phyloP scores from a whole-genome alignment of 768 basidiomycete genomes.

The Boletus tylopilopsis region DNA sequence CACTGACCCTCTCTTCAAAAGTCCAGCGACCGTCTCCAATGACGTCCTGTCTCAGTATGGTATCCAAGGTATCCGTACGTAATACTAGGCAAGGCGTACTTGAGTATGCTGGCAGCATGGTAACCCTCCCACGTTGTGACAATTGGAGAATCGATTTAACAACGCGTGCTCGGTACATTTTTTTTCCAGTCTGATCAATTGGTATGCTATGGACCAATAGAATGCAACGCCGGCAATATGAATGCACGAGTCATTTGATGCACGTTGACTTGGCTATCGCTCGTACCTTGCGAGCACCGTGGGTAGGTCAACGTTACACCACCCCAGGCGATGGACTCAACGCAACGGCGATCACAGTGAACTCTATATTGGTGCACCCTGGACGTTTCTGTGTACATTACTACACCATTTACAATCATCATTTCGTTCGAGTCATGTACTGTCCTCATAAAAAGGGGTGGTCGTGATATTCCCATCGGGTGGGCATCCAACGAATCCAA shows the following conservation, averaged over 20 bases:
- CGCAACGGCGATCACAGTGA: no score
- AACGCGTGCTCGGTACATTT: neutral
- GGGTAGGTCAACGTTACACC: no score
- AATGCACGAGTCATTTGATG: neutral
- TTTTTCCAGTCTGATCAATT: neutral
- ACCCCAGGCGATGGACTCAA: no score
- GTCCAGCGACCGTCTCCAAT: slow-evolving; percentile 60
- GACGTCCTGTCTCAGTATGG: slow-evolving; percentile 63
- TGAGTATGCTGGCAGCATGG: neutral
- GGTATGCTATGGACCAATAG: neutral
- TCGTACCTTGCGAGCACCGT: neutral
- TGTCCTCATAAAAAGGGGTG: neutral
- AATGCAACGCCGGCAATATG: neutral
- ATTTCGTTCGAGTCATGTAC: neutral
- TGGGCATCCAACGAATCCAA: no score
- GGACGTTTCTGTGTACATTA: no score
- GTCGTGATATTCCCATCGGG: slow-evolving; percentile 16
- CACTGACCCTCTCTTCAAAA: slow-evolving; percentile 84
- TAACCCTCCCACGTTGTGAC: neutral
- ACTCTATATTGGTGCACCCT: no score
- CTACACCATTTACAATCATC: no score
- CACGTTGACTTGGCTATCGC: neutral
- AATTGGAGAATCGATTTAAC: slow-evolving; percentile 1
- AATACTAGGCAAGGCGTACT: neutral
- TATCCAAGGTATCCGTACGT: slow-evolving; percentile 37